Evolutionary conservation across 1,284 basidiomycete genomes (phyloP).

Genomic region (Wolfiporia cocos): DNA sequence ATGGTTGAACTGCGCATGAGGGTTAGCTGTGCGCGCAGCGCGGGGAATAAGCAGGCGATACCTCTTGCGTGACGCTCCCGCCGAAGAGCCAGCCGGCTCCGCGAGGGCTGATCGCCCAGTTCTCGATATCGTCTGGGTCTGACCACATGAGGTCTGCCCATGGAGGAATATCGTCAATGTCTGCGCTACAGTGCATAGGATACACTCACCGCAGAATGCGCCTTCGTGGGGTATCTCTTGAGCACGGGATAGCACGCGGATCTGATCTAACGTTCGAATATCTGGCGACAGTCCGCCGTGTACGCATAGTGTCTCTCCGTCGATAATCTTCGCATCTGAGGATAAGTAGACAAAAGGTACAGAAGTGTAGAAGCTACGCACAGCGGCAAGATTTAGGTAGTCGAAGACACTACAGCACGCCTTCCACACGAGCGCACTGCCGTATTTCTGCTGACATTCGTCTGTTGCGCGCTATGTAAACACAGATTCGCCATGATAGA

Average conservation of each 20-base stretch:
- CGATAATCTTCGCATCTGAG: slow-evolving; percentile 67
- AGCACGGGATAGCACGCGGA: slow-evolving; percentile 84
- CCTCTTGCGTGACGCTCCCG: slow-evolving; percentile 79
- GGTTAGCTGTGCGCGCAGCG: neutral
- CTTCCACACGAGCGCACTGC: slow-evolving; percentile 92
- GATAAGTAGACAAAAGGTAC: neutral
- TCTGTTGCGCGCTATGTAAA: slow-evolving; percentile 42
- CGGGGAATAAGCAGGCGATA: slow-evolving; percentile 24
- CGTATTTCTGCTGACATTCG: slow-evolving; percentile 96
- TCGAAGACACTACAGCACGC: slow-evolving; percentile 95
- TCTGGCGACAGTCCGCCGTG: slow-evolving; percentile 93
- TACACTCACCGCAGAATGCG: slow-evolving; percentile 85
- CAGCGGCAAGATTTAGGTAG: slow-evolving; percentile 89
- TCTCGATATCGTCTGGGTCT: slow-evolving; percentile 93
- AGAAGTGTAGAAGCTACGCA: slow-evolving; percentile 34
- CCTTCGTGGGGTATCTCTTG: slow-evolving; percentile 97
- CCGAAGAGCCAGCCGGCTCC: slow-evolving; percentile 98
- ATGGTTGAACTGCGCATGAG: slow-evolving; percentile 74
- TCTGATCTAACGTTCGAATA: slow-evolving; percentile 89
- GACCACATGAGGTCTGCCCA: slow-evolving; percentile 95
- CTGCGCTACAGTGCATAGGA: neutral
- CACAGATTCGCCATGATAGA: neutral
- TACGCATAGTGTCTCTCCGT: slow-evolving; percentile 86
- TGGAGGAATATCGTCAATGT: slow-evolving; percentile 1
- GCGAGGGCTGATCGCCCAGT: slow-evolving; percentile 92